Evolutionary conservation across 2,329 filamentous ascomycete genomes (phyloP).

Genomic region (Diaporthe amygdali): DNA sequence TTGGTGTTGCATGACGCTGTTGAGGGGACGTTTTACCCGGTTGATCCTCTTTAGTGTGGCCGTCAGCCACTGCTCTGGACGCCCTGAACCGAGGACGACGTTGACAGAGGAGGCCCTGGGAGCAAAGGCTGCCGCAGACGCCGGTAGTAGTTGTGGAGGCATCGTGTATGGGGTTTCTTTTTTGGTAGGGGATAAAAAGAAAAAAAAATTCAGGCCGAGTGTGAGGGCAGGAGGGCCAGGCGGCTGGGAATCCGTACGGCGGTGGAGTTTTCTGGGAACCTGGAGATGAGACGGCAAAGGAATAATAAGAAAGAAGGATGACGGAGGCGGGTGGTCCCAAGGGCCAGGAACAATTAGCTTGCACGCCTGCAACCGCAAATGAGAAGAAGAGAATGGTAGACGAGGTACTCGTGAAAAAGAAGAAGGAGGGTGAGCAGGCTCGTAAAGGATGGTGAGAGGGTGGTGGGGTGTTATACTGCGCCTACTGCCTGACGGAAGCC

Average conservation of each 20-base stretch:
- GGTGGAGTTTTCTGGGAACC: constrained; percentile 43
- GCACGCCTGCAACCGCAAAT: constrained; percentile 65
- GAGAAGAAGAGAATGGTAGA: constrained; percentile 63
- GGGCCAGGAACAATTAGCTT: constrained; percentile 56
- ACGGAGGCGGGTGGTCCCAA: constrained; percentile 61
- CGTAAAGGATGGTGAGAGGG: constrained; percentile 47
- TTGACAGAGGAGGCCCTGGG: constrained; percentile 89
- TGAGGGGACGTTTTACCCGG: constrained; percentile 93
- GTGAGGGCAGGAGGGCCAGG: constrained; percentile 18
- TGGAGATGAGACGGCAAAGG: constrained; percentile 37
- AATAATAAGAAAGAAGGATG: constrained; percentile 47
- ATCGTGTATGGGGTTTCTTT: constrained; percentile 51
- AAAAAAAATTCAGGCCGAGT: constrained; percentile 22
- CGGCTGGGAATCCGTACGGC: constrained; percentile 30
- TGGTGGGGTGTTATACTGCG: constrained; percentile 55
- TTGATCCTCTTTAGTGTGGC: constrained; percentile 97
- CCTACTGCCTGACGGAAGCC: constrained; percentile 28
- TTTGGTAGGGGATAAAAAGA: constrained; percentile 14
- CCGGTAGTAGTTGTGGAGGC: constrained; percentile 92
- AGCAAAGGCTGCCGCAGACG: constrained; percentile 95
- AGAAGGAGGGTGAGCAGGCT: constrained; percentile 52
- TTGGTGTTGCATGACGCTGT: constrained; percentile 95
- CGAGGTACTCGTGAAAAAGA: constrained; percentile 62
- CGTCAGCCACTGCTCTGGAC: constrained; percentile 95
- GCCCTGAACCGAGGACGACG: constrained; percentile 82